These are phyloP conservation scores for Phytophthora meadii DNA, from an alignment of 352 stramenopile genomes.

Conservation along the genomic window DNA sequence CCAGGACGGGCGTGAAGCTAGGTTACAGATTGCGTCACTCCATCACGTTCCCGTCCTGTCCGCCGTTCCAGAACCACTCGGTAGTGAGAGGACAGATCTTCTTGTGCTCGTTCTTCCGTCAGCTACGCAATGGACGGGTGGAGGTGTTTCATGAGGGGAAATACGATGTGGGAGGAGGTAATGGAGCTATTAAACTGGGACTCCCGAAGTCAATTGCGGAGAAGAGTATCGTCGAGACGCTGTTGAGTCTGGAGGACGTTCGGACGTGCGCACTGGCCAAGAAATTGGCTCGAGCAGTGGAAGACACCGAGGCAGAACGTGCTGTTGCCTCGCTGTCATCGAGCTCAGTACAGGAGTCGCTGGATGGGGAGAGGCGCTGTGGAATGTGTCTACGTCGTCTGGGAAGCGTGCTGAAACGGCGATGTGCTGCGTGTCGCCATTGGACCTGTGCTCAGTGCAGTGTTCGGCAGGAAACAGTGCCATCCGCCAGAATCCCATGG, in stretches of 20 bases:
- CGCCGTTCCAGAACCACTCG: slow-evolving; percentile 52
- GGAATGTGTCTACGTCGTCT: slow-evolving; percentile 57
- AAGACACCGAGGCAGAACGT: slow-evolving; percentile 35
- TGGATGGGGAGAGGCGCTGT: slow-evolving; percentile 48
- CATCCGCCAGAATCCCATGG: slow-evolving; percentile 18
- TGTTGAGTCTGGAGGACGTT: slow-evolving; percentile 49
- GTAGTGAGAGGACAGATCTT: slow-evolving; percentile 73
- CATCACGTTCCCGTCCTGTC: slow-evolving; percentile 62
- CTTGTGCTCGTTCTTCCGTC: slow-evolving; percentile 72
- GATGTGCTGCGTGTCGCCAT: slow-evolving; percentile 57
- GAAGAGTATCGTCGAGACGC: slow-evolving; percentile 51
- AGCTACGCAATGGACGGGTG: slow-evolving; percentile 57
- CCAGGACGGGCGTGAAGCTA: slow-evolving; percentile 39
- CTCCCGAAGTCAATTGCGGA: slow-evolving; percentile 55
- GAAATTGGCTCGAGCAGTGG: slow-evolving; percentile 62
- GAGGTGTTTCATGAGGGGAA: slow-evolving; percentile 72
- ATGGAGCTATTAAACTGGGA: slow-evolving; percentile 30
- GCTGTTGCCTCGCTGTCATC: slow-evolving; percentile 38
- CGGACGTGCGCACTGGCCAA: slow-evolving; percentile 61
- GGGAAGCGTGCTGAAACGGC: slow-evolving; percentile 39
- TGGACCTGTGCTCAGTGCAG: slow-evolving; percentile 53
- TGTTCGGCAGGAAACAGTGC: slow-evolving; percentile 53
- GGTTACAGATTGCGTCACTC: slow-evolving; percentile 67
- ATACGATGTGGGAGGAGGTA: slow-evolving; percentile 55
- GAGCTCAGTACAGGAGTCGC: slow-evolving; percentile 40